Evolutionary conservation across 768 basidiomycete genomes (phyloP).

Genomic region (Lentinula guzmanii): DNA sequence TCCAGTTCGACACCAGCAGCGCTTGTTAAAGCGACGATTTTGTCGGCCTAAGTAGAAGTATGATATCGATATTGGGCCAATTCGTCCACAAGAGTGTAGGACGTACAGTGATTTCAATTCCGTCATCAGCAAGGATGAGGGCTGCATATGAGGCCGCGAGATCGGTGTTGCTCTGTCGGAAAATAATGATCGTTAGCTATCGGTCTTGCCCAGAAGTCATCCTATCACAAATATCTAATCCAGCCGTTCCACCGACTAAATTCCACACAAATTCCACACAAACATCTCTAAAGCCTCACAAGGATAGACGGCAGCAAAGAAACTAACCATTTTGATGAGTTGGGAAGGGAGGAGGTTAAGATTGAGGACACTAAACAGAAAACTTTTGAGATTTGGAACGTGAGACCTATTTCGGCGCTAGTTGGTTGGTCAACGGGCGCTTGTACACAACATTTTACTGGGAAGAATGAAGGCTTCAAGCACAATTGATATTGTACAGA

Average conservation of each 20-base stretch:
- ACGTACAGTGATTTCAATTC: constrained; percentile 94
- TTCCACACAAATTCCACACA: not conserved
- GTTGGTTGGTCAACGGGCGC: not conserved
- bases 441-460: not conserved
- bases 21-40: constrained; percentile 77
- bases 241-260: not conserved
- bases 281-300: not conserved
- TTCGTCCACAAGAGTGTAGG: not conserved
- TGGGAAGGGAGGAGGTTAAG: not conserved
- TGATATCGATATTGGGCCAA: not conserved
- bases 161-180: constrained; percentile 48
- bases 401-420: not conserved
- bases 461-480: not conserved
- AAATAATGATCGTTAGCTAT: constrained; percentile 5
- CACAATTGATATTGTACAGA: not conserved
- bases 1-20: constrained; percentile 87
- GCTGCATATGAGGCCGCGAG: constrained; percentile 95
- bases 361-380: not conserved
- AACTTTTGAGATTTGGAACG: not conserved
- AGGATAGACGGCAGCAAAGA: not conserved
- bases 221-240: not conserved
- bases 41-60: constrained; percentile 63
- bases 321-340: constrained; percentile 1
- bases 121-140: constrained; percentile 97
- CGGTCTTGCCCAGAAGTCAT: not conserved